Conservation (phyloP, 2,329 filamentous ascomycete species). For the Ophiosphaerella narmari region DNA sequence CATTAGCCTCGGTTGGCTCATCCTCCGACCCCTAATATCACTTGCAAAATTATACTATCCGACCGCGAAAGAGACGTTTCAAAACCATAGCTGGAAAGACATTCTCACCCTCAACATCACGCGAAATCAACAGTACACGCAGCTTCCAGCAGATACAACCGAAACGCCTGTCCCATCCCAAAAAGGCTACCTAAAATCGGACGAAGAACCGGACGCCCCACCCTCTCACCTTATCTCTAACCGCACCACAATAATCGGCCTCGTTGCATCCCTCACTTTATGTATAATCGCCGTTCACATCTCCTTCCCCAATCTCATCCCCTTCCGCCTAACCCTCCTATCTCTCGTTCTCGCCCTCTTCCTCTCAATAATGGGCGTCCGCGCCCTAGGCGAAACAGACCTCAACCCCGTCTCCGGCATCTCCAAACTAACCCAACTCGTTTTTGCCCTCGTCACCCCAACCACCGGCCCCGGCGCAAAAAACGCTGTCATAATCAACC, state of each 20-base stretch:
- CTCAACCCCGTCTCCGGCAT: conserved; percentile 96
- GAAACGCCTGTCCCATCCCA: conserved; percentile 30
- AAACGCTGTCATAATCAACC: conserved; percentile 90
- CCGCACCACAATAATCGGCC: conserved; percentile 72
- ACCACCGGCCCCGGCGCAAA: conserved; percentile 57
- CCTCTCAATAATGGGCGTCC: conserved; percentile 67
- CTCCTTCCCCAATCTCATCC: conserved; percentile 82
- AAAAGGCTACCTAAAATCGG: conserved; percentile 36
- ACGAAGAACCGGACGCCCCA: conserved; percentile 74
- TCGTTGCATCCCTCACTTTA: conserved; percentile 75
- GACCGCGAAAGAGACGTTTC: conserved; percentile 29
- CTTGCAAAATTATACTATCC: conserved; percentile 50
- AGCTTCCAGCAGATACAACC: conserved; percentile 32
- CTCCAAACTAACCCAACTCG: conserved; percentile 91
- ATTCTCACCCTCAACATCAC: conserved; percentile 39
- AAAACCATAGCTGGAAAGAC: conserved; percentile 43
- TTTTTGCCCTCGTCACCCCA: conserved; percentile 90
- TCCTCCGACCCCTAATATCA: conserved; percentile 65
- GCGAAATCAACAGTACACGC: conserved; percentile 47
- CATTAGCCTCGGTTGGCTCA: conserved; percentile 81
- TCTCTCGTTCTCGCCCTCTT: conserved; percentile 78
- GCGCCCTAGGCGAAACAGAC: conserved; percentile 78
- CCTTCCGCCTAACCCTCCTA: conserved; percentile 79
- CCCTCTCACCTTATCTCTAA: conserved; percentile 78
- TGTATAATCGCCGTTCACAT: conserved; percentile 82